Conservation (phyloP, 495 filamentous ascomycete genomes). For the Chlorociboria aeruginascens region DNA sequence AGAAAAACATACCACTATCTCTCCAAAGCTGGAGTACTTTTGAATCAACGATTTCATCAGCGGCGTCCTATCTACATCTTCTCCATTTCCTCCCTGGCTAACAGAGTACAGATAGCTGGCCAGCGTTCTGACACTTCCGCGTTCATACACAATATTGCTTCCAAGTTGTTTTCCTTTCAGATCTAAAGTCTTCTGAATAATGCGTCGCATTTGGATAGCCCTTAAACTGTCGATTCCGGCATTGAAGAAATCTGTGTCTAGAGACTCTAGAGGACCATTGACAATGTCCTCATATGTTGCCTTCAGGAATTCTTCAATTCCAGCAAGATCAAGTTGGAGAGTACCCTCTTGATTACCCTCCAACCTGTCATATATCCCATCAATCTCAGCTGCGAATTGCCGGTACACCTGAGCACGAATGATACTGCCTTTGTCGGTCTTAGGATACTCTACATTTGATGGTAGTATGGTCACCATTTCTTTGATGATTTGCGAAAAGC, state of each 20-base stretch:
- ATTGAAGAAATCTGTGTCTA: constrained; percentile 30
- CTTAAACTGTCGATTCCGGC: constrained; percentile 38
- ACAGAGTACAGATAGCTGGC: constrained; percentile 24
- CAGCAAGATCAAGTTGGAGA: constrained; percentile 23
- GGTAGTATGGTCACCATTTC: constrained; percentile 36
- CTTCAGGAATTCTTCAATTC: constrained; percentile 27
- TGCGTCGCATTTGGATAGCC: constrained; percentile 31
- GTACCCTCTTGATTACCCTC: constrained; percentile 18
- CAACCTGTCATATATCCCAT: constrained; percentile 27
- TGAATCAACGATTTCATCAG: constrained; percentile 27
- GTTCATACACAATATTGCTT: constrained; percentile 36
- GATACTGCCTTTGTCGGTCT: constrained; percentile 46
- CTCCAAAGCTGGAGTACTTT: constrained; percentile 24
- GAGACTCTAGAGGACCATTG: constrained; percentile 18
- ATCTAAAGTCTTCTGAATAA: constrained; percentile 30
- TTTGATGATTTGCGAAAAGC: constrained; percentile 38
- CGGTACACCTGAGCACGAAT: constrained; percentile 38
- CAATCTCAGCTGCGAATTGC: constrained; percentile 33
- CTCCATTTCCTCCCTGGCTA: constrained; percentile 16
- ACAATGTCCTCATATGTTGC: constrained; percentile 16
- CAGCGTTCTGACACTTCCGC: constrained; percentile 28
- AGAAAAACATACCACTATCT: constrained; percentile 32
- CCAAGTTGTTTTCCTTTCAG: constrained; percentile 25
- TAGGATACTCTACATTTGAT: constrained; percentile 27
- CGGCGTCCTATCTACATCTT: constrained; percentile 16